Evolutionary conservation across 768 basidiomycete genomes (phyloP).

Genomic region (Lactarius hengduanensis): DNA sequence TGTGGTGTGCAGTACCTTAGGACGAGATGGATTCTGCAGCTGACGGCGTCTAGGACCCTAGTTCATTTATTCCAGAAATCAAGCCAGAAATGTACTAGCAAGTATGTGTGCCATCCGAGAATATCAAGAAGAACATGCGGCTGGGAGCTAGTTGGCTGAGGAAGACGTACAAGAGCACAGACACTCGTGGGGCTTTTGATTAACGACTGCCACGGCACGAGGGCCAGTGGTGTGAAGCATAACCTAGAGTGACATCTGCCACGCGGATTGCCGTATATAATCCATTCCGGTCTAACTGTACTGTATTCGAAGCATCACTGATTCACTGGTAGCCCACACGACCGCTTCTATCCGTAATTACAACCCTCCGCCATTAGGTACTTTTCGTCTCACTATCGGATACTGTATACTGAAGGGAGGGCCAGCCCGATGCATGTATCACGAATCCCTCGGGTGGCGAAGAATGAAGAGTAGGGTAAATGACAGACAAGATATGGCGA

Average conservation of each 20-base stretch:
- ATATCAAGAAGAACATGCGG: not conserved
- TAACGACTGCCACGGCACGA: not conserved
- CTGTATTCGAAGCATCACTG: not conserved
- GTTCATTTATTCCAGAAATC: too few species aligned
- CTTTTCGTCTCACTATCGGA: not conserved
- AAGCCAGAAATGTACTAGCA: not conserved
- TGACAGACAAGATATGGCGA: not conserved
- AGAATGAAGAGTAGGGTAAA: not conserved
- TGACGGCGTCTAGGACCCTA: too few species aligned
- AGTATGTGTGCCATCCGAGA: not conserved
- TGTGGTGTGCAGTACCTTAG: too few species aligned
- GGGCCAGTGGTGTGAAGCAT: not conserved
- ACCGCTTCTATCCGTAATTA: not conserved
- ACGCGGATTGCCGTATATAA: not conserved
- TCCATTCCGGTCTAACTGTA: not conserved
- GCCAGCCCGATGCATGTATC: not conserved
- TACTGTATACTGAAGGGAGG: not conserved
- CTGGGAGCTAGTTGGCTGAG: not conserved
- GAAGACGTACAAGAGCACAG: too few species aligned
- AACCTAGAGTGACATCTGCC: not conserved
- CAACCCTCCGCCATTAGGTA: not conserved
- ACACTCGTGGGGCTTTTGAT: not conserved
- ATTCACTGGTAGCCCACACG: not conserved
- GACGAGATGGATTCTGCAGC: too few species aligned
- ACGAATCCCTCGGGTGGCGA: not conserved